Base-by-base conservation (phyloP, 1,139 yeast genomes). In the Hyphopichia fennica region DNA sequence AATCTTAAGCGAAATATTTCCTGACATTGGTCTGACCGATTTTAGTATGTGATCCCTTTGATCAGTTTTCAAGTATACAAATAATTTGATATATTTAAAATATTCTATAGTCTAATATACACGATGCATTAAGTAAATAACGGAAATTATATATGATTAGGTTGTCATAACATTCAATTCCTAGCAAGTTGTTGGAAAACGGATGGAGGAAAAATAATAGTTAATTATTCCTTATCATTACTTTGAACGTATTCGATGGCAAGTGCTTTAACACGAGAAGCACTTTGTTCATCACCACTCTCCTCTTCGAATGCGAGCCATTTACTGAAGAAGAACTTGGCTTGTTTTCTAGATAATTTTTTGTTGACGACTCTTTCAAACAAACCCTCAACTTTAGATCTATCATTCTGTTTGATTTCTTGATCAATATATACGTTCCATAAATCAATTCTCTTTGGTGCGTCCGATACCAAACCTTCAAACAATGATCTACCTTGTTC, bases 351-450 rank as follows among this genome's bases (percentile, higher is more conserved):
- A n/a, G 87, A 76, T 45, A 91, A 65, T 64, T 87, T 88, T 63
- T 78, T 81, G 20, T 70, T 56, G 43, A 80, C 62, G 6, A 86
- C 89, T 60, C 98, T 81, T 64, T 90, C 96, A 57, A 90, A 91
- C 48, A 93, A 71, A 23, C 79, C 84, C 58, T 84, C 93, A 33
- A 82, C 84, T 61, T 82, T 82, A 50, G 72, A 71, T 62, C 80
- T 81, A 39, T 81, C 81, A 40, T 65, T 72, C 27, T 54, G 53
- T 63, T 87, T 87, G 60, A 87, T 83, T 65, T 93, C 98, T 66
- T 88, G 96, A 63, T 93, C 99, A 50, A 91, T 79, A 64, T 90
- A 90, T 36, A 91, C 95, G 59, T 87, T 90, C 98, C 98, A 93
- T 51, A 93, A 67, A 63, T 93, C 99, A 46, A 88, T 81, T 66